Conservation (phyloP, 116 monocot genomes). For the Papilionanthe hybrid region DNA sequence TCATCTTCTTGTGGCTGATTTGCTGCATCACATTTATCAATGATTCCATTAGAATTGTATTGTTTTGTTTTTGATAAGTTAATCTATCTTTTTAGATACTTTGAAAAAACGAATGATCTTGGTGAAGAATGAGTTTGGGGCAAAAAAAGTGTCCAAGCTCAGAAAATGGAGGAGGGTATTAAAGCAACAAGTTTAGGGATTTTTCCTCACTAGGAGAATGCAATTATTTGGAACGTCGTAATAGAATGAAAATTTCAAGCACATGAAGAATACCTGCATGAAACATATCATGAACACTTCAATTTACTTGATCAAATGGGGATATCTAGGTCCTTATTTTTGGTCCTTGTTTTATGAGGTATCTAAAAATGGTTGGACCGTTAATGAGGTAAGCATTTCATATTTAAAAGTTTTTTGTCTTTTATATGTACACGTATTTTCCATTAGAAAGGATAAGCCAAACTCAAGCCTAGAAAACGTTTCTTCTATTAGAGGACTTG, state of each 20-base stretch:
- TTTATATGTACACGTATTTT: background rate
- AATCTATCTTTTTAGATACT: too few relatives aligned
- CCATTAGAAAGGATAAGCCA: background rate
- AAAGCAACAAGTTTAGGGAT: too few relatives aligned
- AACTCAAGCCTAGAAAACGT: background rate
- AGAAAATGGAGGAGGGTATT: too few relatives aligned
- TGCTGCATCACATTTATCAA: too few relatives aligned
- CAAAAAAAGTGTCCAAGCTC: too few relatives aligned
- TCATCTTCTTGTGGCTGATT: too few relatives aligned
- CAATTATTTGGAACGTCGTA: background rate
- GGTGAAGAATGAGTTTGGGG: too few relatives aligned
- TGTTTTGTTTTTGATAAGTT: too few relatives aligned
- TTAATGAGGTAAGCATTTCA: background rate
- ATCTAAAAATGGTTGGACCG: background rate
- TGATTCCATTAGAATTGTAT: too few relatives aligned
- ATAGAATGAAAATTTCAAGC: background rate
- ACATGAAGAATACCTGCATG: background rate
- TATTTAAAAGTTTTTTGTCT: background rate
- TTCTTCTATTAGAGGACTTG: background rate
- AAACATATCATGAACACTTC: background rate
- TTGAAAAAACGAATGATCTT: too few relatives aligned
- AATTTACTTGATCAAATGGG: too few relatives aligned
- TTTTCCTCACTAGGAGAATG: background rate
- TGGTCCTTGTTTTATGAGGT: background rate
- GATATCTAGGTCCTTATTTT: background rate